Evolutionary conservation across 441 rosid genomes (phyloP).

Genomic region (Adansonia grandidieri): DNA sequence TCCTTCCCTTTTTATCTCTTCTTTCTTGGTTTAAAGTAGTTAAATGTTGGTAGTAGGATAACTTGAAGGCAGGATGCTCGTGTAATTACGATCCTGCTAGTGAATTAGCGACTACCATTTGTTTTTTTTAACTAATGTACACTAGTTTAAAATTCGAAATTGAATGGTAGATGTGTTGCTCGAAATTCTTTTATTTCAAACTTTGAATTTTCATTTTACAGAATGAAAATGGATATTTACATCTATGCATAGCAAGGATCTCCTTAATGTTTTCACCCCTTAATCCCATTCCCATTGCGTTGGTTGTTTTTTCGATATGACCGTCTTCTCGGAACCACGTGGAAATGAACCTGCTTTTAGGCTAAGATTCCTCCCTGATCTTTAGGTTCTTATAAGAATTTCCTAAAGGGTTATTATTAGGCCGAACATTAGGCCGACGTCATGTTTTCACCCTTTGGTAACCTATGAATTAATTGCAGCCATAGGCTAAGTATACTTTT

Average conservation of each 20-base stretch:
- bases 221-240: background rate
- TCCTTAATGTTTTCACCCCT: background rate
- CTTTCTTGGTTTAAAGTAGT: background rate
- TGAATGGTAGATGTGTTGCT: background rate
- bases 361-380: background rate
- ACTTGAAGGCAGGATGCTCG: background rate
- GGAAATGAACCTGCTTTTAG: background rate
- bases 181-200: background rate
- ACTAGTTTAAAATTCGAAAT: background rate
- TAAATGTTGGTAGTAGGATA: background rate
- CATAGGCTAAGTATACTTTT: background rate
- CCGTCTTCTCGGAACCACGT: background rate
- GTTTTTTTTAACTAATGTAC: background rate
- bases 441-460: background rate
- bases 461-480: background rate
- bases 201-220: background rate
- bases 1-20: background rate
- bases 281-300: background rate
- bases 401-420: background rate
- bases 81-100: background rate
- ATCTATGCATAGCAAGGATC: background rate
- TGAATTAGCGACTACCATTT: background rate
- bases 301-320: no score
- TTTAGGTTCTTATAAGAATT: background rate
- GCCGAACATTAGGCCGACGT: conserved; percentile 10